Base-by-base conservation (phyloP, 805 yeast genomes). In the Suhomyces prunicola region DNA sequence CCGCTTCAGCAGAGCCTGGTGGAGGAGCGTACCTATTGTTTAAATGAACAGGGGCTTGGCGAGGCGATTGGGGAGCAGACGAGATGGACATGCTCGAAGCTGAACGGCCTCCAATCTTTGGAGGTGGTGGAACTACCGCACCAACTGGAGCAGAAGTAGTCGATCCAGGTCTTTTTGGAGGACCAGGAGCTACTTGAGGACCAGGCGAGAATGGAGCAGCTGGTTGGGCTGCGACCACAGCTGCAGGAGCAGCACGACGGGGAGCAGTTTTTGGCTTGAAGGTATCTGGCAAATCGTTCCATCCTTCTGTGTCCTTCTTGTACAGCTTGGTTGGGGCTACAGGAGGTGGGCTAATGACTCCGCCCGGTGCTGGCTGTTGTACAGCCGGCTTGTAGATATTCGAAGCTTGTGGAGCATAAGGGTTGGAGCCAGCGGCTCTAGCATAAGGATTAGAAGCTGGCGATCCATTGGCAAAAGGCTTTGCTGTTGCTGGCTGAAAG, bases 241-340 rank as follows among this genome's bases (percentile, higher is more conserved):
- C 71, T 6, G 81, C 71, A 15, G 83, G 74, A 19, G 81, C 78
- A 29, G 78, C 72, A 39, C 79, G 72, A 49, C 79, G 79, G 8
- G 78, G 68, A 27, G 70, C 63, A 1, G 72, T 64, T 55, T 68
- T 68, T 2, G 67, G 61, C 50, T 78, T 78, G 69, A 79, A 79
- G 8, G 77, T 70, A 9, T 81, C 76, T 48, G 90, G 90, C 55
- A 86, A 70, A 62, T 85, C 89, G 60, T 85, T 85, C 90, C 90
- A 85, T 3, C 89, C 90, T 39, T 85, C 88, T 39, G 80, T 80
- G 44, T 82, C 82, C 50, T 68, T 69, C 52, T 76, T 79, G 54
- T 59, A 60, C 57, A 60, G 24, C 65, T 68, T 46, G 5, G 68
- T 54, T 40, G 69, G 62, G 12, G 60, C 58, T 5, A 69, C 61